Base-by-base conservation (phyloP, 441 rosid genomes). In the Arabidopsis hybrid region DNA sequence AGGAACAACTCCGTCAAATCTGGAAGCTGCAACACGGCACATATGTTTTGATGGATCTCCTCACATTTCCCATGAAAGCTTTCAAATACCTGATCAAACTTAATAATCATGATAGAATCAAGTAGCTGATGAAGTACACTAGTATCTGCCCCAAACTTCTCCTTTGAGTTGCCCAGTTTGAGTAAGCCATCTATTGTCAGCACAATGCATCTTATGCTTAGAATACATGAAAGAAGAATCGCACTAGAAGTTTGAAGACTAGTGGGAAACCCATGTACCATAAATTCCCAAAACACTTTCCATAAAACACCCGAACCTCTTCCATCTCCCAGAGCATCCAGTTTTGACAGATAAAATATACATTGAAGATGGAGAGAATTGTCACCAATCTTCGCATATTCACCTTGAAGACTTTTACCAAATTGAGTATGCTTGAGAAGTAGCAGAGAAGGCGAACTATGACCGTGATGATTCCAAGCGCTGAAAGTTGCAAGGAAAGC, bases 201-300 rank as follows among this genome's bases (percentile, higher is more conserved):
- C 76, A 95, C 74, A 45, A 97, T 85, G 69, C 83, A 83, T 77
- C 91, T 88, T 81, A 97, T 88, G 79, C 85, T 84, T 74, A 89
- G 83, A 75, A 83, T 71, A 77, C 98, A 85, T 78, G 99, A 93
- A 77, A 97, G 87, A 77, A 93, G 84, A 75, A 83, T 69, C 67
- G 88, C 91, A 79, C 97, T 89, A 57, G 89, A 80, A 68, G 83
- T 70, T 72, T 76, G 88, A 80, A 83, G 85, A 81, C 85, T 83
- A 80, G 84, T 83, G 18, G 99, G 99, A 78, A 89, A 89, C 75
- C 99, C 99, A 89, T 95, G 98, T 84, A 92, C 69, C 86, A 90
- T 87, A 65, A 87, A 88, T 78, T 90, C 97, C 92, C 92, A 90
- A 51, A 89, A 85, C 80, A 89, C 88, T 89, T 87, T 90, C 74